Evolutionary conservation across 768 basidiomycete species (phyloP).

Genomic region (Auricularia auricula-judae): DNA sequence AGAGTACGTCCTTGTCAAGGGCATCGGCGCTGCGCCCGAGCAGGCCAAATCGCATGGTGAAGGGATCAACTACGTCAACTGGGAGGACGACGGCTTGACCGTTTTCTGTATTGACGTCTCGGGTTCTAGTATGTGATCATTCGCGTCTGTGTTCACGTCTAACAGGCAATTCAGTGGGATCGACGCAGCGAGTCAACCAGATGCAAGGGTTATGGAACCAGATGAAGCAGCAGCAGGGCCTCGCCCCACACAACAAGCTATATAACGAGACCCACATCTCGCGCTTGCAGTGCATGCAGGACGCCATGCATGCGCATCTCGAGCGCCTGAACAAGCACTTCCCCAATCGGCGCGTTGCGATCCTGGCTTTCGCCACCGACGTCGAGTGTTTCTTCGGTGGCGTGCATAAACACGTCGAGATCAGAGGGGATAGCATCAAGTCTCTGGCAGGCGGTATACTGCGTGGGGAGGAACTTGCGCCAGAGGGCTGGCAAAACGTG

Average conservation of each 20-base stretch:
- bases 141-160: neutral
- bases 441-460: neutral
- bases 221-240: neutral
- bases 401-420: neutral
- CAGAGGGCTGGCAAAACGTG: neutral
- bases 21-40: neutral
- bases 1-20: slow-evolving; percentile 1
- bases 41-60: neutral
- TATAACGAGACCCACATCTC: neutral
- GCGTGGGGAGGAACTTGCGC: neutral
- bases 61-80: neutral
- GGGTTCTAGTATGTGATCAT: slow-evolving; percentile 2
- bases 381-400: slow-evolving; percentile 5
- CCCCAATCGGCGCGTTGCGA: slow-evolving; percentile 4
- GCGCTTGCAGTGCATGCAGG: slow-evolving; percentile 5
- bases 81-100: neutral
- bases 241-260: neutral
- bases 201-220: slow-evolving; percentile 4
- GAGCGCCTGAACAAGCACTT: slow-evolving; percentile 3
- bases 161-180: neutral
- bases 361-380: neutral
- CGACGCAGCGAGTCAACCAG: slow-evolving; percentile 1
- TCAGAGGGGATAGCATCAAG: neutral
- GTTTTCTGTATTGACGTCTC: slow-evolving; percentile 7
- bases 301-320: slow-evolving; percentile 5